phyloP scores from a whole-genome alignment of 139 green algal species.

The Chlamydomonas eustigma region DNA sequence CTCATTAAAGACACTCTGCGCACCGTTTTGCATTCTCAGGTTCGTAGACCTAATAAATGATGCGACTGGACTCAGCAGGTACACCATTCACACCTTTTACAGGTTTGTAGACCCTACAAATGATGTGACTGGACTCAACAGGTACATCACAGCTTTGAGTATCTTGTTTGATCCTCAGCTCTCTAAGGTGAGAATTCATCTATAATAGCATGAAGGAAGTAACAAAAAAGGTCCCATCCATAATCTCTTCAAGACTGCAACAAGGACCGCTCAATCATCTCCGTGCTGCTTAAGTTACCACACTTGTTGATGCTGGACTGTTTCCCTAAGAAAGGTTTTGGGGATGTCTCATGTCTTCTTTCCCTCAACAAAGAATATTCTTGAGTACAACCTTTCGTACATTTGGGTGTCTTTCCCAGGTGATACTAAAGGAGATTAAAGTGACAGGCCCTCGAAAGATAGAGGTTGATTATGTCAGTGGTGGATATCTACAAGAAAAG shows the following conservation, averaged over 20 bases:
- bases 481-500: slow-evolving; percentile 29
- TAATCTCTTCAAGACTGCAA: no score
- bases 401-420: slow-evolving; percentile 3
- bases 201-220: no score
- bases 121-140: slow-evolving; percentile 49
- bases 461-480: slow-evolving; percentile 57
- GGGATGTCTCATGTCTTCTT: background rate
- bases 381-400: background rate
- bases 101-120: slow-evolving; percentile 84
- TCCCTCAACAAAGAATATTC: background rate
- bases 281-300: no score
- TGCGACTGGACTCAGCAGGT: slow-evolving; percentile 42
- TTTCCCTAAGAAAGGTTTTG: background rate
- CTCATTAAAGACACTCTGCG: background rate
- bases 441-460: slow-evolving; percentile 50
- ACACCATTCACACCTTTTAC: slow-evolving; percentile 19
- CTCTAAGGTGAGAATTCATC: slow-evolving; percentile 33
- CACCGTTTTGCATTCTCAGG: no score
- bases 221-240: no score
- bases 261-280: no score
- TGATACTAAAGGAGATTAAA: slow-evolving; percentile 52
- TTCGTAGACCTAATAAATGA: slow-evolving; percentile 86
- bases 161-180: slow-evolving; percentile 74
- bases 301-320: background rate
- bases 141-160: slow-evolving; percentile 46